These are phyloP conservation scores for Citrus sp. DNA, from an alignment of 345 rosid genomes.

Conservation along the genomic window DNA sequence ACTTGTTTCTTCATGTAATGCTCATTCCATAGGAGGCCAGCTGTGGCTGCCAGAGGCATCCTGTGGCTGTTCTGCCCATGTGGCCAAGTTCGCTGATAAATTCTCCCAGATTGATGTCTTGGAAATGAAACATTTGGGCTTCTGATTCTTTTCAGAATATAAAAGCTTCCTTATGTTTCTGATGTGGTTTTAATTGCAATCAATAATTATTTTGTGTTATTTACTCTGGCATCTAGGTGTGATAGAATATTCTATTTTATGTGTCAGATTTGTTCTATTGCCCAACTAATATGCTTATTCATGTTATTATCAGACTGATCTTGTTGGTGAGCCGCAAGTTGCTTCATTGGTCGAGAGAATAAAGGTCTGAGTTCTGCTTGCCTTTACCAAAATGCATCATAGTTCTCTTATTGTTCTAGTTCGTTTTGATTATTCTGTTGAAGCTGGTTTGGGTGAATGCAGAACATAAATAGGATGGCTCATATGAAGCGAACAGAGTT, in stretches of 20 bases:
- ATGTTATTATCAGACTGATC: slow-evolving; percentile 65
- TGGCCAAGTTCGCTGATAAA: not conserved
- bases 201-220: not conserved
- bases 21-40: not conserved
- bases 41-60: not conserved
- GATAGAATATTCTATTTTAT: not conserved
- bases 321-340: slow-evolving; percentile 67
- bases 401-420: not conserved
- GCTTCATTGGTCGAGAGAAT: slow-evolving; percentile 72
- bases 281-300: slow-evolving; percentile 14
- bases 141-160: not conserved
- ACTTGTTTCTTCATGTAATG: not conserved
- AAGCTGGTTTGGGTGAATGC: slow-evolving; percentile 23
- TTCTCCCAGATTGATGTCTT: not conserved
- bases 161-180: not conserved
- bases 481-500: slow-evolving; percentile 62
- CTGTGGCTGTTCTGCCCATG: not conserved
- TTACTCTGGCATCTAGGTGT: not conserved
- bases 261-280: not conserved
- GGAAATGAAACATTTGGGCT: not conserved
- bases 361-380: slow-evolving; percentile 40
- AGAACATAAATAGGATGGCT: slow-evolving; percentile 84
- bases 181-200: not conserved
- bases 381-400: not conserved
- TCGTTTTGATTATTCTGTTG: slow-evolving; percentile 2